Evolutionary conservation across 768 basidiomycete genomes (phyloP), one percentile per base, ranked within the genome.

Genomic region (Russula abietina): DNA sequence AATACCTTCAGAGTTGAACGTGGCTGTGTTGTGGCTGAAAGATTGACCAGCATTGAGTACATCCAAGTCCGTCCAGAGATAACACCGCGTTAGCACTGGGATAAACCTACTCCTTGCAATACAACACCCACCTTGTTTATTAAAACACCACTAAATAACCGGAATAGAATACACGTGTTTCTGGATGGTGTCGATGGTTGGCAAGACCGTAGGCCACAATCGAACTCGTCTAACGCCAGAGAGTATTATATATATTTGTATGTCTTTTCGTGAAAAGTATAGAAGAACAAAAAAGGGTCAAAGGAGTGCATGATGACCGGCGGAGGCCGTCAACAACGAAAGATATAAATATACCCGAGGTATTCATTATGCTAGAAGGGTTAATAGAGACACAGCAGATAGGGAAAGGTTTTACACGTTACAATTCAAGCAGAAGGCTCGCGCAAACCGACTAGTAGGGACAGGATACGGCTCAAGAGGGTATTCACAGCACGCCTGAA

Each of bases 361-460:
- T 24, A 48, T 46, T 49, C 32, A 33, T 43, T 51, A 59, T 32
- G 41, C 32, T 50, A 46, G 16, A 17, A 46, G 36, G 19, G 43
- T 51, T 24, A 30, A 59, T 28, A 8, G 48, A 50, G 46, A 54
- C 43, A 63, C 52, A 36, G 46, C 38, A 45, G 36, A 59, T 26
- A 49, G 28, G 16, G 52, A n/a, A 16, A 28, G 57, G 52, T 39
- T 46, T 46, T 63, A 63, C 62, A 63, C 52, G 62, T 38, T 59
- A 59, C 62, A 59, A 59, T 46, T 53, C 61, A 51, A 33, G 33
- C 55, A 19, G 12, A 62, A 22, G 19, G 16, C 56, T 62, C 51
- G 52, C 62, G 52, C 45, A 46, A 46, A 46, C 52, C 45, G 38
- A 49, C 73, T 68, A 46, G 36, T 62, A 41, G 48, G 26, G 59